Evolutionary conservation across 805 yeast genomes (phyloP).

Genomic region (Danielozyma ontarioensis): DNA sequence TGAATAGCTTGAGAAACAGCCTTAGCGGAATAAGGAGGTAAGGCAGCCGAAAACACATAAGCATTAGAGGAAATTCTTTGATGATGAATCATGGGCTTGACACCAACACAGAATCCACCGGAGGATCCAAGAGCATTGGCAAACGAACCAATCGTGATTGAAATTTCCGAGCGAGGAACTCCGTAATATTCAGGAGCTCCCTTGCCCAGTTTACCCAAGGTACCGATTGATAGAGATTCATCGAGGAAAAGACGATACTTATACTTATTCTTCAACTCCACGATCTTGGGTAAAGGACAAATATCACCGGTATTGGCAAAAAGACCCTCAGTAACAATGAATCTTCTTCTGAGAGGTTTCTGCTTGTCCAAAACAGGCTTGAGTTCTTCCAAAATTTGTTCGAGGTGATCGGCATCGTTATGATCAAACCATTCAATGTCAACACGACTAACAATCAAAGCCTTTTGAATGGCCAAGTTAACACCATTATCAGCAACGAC

Average conservation of each 20-base stretch:
- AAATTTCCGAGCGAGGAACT: slow-evolving; percentile 66
- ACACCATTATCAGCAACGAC: slow-evolving; percentile 82
- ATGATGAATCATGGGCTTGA: slow-evolving; percentile 75
- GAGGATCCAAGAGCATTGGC: slow-evolving; percentile 77
- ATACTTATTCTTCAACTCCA: slow-evolving; percentile 71
- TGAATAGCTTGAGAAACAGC: slow-evolving; percentile 53
- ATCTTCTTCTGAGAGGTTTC: slow-evolving; percentile 79
- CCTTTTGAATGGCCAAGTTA: slow-evolving; percentile 78
- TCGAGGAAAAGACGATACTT: slow-evolving; percentile 86
- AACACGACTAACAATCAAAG: slow-evolving; percentile 80
- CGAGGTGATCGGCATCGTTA: slow-evolving; percentile 82
- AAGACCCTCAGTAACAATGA: slow-evolving; percentile 87
- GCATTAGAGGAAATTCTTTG: slow-evolving; percentile 89
- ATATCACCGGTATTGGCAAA: slow-evolving; percentile 80
- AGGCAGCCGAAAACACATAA: slow-evolving; percentile 88
- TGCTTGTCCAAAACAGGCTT: slow-evolving; percentile 57
- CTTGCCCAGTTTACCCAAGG: slow-evolving; percentile 77
- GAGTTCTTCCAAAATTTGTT: slow-evolving; percentile 57
- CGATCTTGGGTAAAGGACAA: slow-evolving; percentile 61
- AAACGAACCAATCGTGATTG: slow-evolving; percentile 83
- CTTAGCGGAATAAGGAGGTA: slow-evolving; percentile 86
- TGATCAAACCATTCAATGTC: slow-evolving; percentile 81
- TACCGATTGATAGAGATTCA: slow-evolving; percentile 83
- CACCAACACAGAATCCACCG: slow-evolving; percentile 94
- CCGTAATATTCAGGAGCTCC: slow-evolving; percentile 76